phyloP scores from a whole-genome alignment of 176 grass and related monocot genomes.

The Leersia perrieri region DNA sequence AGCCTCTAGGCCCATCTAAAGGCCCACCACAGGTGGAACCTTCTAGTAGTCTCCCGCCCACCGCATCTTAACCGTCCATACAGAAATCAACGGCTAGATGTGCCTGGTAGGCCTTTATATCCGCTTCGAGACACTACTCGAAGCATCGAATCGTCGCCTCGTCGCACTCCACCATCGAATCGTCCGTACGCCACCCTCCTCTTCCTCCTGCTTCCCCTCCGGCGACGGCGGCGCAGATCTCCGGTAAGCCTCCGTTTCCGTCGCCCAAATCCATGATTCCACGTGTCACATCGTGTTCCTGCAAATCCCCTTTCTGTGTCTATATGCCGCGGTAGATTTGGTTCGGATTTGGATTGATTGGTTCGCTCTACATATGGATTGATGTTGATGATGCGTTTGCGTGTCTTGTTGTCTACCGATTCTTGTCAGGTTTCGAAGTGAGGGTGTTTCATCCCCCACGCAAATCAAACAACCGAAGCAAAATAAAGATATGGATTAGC shows the following conservation, averaged over 20 bases:
- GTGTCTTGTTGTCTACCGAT: conserved; percentile 23
- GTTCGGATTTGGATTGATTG: neutral
- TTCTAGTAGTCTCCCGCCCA: conserved; percentile 26
- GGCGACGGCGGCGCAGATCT: conserved; percentile 29
- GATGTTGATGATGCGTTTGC: conserved; percentile 45
- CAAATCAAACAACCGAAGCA: neutral
- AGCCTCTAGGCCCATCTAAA: neutral
- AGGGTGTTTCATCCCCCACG: conserved; percentile 33
- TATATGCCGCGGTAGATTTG: neutral
- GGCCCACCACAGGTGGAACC: neutral
- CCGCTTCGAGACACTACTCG: conserved; percentile 21
- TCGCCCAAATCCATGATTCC: neutral
- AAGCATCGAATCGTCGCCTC: neutral
- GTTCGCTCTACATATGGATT: neutral
- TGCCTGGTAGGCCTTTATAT: conserved; percentile 8
- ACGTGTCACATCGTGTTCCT: neutral
- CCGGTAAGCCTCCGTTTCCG: conserved; percentile 25
- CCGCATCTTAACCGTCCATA: neutral
- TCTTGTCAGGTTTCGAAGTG: conserved; percentile 43
- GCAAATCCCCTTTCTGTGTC: neutral
- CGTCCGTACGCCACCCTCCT: neutral
- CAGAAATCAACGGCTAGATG: neutral
- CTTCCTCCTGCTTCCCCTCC: conserved; percentile 14
- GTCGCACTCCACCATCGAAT: conserved; percentile 1
- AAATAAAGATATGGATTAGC: conserved; percentile 24